phyloP scores from a whole-genome alignment of 352 stramenopile species.

The Phytopythium montanum region DNA sequence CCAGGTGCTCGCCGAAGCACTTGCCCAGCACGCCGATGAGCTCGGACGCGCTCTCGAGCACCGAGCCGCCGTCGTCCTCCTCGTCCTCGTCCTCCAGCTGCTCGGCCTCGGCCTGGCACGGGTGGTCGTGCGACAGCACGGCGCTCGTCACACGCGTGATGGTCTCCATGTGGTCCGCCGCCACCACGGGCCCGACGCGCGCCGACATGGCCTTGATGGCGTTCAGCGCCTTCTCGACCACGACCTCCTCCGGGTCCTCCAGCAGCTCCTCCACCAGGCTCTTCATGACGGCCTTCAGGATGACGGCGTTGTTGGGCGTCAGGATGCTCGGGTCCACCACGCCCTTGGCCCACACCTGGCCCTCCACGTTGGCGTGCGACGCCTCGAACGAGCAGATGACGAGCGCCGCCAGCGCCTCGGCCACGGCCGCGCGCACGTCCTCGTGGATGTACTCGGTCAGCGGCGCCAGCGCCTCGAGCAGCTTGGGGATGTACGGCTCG shows the following conservation, averaged over 20 bases:
- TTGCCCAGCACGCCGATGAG: conserved; percentile 92
- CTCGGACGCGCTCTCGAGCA: conserved; percentile 92
- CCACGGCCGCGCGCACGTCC: conserved; percentile 75
- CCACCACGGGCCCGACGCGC: conserved; percentile 90
- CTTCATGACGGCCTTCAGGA: conserved; percentile 78
- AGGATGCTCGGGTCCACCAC: conserved; percentile 79
- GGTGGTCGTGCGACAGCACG: conserved; percentile 86
- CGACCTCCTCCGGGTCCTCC: conserved; percentile 72
- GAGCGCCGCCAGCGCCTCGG: conserved; percentile 72
- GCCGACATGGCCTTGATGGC: conserved; percentile 95
- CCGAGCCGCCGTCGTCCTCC: conserved; percentile 92
- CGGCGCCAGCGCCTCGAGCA: conserved; percentile 72
- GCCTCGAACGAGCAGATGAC: conserved; percentile 86
- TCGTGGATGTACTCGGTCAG: conserved; percentile 88
- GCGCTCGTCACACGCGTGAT: conserved; percentile 86
- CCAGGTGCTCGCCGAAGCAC: conserved; percentile 93
- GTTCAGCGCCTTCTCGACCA: conserved; percentile 96
- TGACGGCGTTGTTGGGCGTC: conserved; percentile 71
- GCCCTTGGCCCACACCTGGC: conserved; percentile 81
- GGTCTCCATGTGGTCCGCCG: conserved; percentile 86
- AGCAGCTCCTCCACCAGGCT: conserved; percentile 73
- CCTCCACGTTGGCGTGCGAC: conserved; percentile 73
- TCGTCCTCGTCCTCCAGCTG: conserved; percentile 89
- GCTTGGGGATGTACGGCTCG: conserved; percentile 81
- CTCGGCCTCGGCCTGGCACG: conserved; percentile 87